Evolutionary conservation across 257 asterid species (phyloP), one percentile per base, ranked within the genome.

Genomic region (Lavandula angustifolia): DNA sequence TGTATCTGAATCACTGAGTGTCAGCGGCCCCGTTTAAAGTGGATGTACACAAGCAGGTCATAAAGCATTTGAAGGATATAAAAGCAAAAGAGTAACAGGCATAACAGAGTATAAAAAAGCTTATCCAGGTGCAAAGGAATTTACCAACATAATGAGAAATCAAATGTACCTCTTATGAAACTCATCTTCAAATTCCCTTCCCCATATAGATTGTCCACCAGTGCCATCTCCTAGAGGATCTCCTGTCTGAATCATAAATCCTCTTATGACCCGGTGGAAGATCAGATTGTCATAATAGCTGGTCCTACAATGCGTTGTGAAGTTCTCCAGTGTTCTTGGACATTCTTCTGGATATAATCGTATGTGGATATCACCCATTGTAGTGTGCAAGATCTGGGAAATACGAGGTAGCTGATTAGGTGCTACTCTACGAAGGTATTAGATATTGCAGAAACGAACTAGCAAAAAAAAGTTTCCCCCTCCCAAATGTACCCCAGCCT

Each of bases 171-270:
- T 94, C 84, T 94, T 94, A 71, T 94, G 99, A 66, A 90, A 90
- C 75, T 89, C 97, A 71, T 94, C 99, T 79, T 94, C 99, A 64
- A 94, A 94, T 79, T 94, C 96, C 80, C 97, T 82, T 62, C 97
- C 99, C 99, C 99, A 94, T 53, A 94, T 94, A 52, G 99, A 94
- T 70, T 94, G 99, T 61, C 99, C 97, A 58, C 99, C 99, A 43
- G 99, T 94, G 72, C 99, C 99, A 75, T 94, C 99, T 76, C 99
- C 99, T 41, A 94, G 75, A 33, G 99, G 99, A 70, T 94, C 99
- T 80, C 99, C 99, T 18, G 99, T 94, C 74, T 94, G 99, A 70
- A 94, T 75, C 99, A 94, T 94, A 70, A 94, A 94, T 66, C 96
- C 96, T 81, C 78, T 90, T 80, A 94, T 94, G 76, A 94, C 97